Evolutionary conservation across 2,329 filamentous ascomycete genomes (phyloP).

Genomic region (Penicillium olsonii): DNA sequence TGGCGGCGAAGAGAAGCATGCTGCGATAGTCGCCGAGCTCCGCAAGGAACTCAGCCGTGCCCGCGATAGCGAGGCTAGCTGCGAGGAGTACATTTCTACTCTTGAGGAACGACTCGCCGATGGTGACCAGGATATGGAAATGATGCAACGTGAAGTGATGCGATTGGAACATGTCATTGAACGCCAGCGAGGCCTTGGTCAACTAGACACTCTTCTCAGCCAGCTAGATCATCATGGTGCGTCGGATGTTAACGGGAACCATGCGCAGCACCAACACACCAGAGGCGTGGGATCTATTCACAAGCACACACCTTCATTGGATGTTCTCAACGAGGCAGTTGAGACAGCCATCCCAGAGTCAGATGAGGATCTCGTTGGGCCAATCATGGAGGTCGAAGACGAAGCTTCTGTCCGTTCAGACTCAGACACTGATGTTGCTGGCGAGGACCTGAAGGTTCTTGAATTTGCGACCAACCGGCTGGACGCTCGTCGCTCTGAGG

Average conservation of each 20-base stretch:
- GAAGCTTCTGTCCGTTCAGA: slow-evolving; percentile 21
- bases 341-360: slow-evolving; percentile 50
- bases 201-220: slow-evolving; percentile 87
- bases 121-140: slow-evolving; percentile 89
- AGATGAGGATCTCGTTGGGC: slow-evolving; percentile 43
- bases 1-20: slow-evolving; percentile 89
- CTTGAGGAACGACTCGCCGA: slow-evolving; percentile 93
- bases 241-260: slow-evolving; percentile 24
- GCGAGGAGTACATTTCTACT: slow-evolving; percentile 96
- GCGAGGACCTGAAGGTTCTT: slow-evolving; percentile 38
- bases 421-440: slow-evolving; percentile 23
- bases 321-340: slow-evolving; percentile 46
- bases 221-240: slow-evolving; percentile 77
- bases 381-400: slow-evolving; percentile 32
- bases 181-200: slow-evolving; percentile 89
- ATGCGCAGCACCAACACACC: slow-evolving; percentile 10
- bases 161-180: slow-evolving; percentile 93
- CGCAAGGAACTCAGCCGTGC: slow-evolving; percentile 87
- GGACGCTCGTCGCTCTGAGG: slow-evolving; percentile 22
- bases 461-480: slow-evolving; percentile 36
- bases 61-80: slow-evolving; percentile 84
- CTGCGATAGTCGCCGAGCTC: slow-evolving; percentile 79
- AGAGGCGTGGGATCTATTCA: slow-evolving; percentile 29
- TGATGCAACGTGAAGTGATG: slow-evolving; percentile 97
- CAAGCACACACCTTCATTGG: slow-evolving; percentile 39